phyloP scores from a whole-genome alignment of 768 basidiomycete species.

The Leucosporidium yakuticum region DNA sequence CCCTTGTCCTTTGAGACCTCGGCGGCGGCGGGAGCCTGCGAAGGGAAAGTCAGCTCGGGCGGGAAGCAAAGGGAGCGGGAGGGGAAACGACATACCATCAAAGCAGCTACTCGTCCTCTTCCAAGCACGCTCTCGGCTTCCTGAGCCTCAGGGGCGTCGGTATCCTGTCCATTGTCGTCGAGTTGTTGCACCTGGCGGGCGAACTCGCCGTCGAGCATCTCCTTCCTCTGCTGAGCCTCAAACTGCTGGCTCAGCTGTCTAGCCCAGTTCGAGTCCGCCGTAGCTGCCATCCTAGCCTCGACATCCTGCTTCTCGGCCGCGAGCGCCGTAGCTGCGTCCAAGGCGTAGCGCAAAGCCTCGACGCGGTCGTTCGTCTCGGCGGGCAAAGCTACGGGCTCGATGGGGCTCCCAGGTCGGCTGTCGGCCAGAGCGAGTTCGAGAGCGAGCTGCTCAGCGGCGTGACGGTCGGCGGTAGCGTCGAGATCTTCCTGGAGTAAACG shows the following conservation, averaged over 20 bases:
- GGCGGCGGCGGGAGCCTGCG: background rate
- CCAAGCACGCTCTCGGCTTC: slow-evolving; percentile 2
- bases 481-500: background rate
- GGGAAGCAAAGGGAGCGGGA: background rate
- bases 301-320: background rate
- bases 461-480: background rate
- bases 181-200: background rate
- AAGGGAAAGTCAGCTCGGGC: background rate
- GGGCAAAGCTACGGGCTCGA: too few relatives aligned
- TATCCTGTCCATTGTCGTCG: slow-evolving; percentile 9
- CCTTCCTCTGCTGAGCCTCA: background rate
- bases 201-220: background rate
- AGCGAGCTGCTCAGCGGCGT: slow-evolving; percentile 2
- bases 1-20: background rate
- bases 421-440: slow-evolving; percentile 1
- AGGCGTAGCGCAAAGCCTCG: background rate
- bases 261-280: background rate
- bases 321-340: slow-evolving; percentile 1
- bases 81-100: background rate
- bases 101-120: background rate
- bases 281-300: background rate
- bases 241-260: background rate
- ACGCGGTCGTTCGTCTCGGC: background rate
- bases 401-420: background rate
- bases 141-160: background rate